phyloP scores from a whole-genome alignment of 768 basidiomycete species.

The Collybia nuda region DNA sequence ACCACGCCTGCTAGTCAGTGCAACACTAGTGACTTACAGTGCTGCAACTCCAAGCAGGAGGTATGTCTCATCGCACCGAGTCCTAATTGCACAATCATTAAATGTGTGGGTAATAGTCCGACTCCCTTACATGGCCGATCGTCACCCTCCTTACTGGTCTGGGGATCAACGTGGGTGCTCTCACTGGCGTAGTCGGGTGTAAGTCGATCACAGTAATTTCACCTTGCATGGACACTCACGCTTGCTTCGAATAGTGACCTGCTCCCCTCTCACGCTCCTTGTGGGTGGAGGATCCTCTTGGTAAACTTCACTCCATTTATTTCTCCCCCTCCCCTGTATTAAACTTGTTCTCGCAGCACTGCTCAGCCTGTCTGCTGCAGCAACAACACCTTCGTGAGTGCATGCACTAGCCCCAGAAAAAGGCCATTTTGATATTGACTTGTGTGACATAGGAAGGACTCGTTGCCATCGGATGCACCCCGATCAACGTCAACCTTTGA shows the following conservation, averaged over 20 bases:
- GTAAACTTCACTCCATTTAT: no score
- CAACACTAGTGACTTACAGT: conserved; percentile 27
- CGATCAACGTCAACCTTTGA: no score
- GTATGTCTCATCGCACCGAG: conserved; percentile 12
- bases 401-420: no score
- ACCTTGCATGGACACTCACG: neutral
- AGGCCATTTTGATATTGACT: no score
- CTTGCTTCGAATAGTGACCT: conserved; percentile 16
- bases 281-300: conserved; percentile 15
- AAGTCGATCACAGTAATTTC: neutral
- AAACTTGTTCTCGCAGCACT: no score
- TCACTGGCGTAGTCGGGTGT: conserved; percentile 19
- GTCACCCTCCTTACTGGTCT: conserved; percentile 20
- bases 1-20: conserved; percentile 18
- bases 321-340: no score
- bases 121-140: neutral
- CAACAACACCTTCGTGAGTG: no score
- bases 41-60: conserved; percentile 21
- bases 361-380: no score
- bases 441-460: no score
- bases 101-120: conserved; percentile 12
- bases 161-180: conserved; percentile 16
- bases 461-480: no score
- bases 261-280: conserved; percentile 28
- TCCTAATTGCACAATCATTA: neutral